Evolutionary conservation across 345 rosid genomes (phyloP).

Genomic region (Cardamine resedifolia): DNA sequence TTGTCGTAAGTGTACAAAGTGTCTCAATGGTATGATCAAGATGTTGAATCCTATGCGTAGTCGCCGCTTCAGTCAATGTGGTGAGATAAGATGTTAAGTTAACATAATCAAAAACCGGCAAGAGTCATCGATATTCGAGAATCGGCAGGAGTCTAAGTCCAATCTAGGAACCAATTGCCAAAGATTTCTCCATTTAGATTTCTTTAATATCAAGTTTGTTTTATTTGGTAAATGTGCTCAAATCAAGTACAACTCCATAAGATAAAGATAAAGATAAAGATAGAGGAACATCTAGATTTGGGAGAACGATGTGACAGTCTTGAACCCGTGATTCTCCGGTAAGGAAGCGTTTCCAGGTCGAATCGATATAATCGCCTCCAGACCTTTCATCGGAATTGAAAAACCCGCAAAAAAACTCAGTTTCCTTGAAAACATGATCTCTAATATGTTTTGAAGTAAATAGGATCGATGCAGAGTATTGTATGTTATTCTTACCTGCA

Average conservation of each 20-base stretch:
- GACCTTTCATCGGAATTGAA: slow-evolving; percentile 40
- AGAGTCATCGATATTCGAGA: no score
- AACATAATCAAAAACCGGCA: no score
- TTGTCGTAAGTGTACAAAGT: no score
- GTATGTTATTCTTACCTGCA: slow-evolving; percentile 55
- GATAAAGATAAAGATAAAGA: not conserved
- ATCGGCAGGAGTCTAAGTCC: no score
- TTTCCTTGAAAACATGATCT: not conserved
- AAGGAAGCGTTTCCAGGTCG: slow-evolving; percentile 70
- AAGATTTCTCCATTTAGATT: no score
- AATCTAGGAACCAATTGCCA: no score
- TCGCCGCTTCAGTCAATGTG: no score
- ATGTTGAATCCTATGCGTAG: no score
- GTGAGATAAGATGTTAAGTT: no score
- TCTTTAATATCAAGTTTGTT: slow-evolving; percentile 11
- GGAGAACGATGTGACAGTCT: slow-evolving; percentile 55
- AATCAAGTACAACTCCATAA: slow-evolving; percentile 11
- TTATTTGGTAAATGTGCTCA: slow-evolving; percentile 19
- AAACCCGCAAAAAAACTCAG: slow-evolving; percentile 5
- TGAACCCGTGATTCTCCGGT: slow-evolving; percentile 69
- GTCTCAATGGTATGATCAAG: no score
- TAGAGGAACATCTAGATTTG: slow-evolving; percentile 46
- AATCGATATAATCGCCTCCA: slow-evolving; percentile 59
- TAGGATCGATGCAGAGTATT: not conserved
- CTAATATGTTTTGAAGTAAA: slow-evolving; percentile 15